A percentile compares a stretch with the other conserved stretches of the same genome.
Evolutionary conservation across 2,329 filamentous ascomycete species (phyloP).

Genomic region (Myriosclerotinia duriaeana): DNA sequence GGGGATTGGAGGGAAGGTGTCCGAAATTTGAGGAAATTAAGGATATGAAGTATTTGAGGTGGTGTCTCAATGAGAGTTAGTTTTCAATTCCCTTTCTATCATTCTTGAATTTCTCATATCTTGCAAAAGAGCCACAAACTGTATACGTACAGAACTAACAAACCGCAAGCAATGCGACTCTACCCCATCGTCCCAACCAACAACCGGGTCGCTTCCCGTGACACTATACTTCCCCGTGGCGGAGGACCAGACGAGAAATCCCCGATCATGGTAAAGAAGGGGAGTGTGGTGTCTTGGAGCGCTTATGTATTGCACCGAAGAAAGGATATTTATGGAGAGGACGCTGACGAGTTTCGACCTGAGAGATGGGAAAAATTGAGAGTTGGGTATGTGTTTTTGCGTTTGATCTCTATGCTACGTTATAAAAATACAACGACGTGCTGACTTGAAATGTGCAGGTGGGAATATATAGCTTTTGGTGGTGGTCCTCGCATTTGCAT

Average conservation of each 20-base stretch:
- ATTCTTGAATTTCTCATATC: slow-evolving; percentile 28
- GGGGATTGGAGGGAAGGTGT: slow-evolving; percentile 23
- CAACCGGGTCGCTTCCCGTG: slow-evolving; percentile 48
- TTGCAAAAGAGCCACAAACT: slow-evolving; percentile 40
- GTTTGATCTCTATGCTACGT: background rate
- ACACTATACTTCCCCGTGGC: slow-evolving; percentile 43
- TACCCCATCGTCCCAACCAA: slow-evolving; percentile 53
- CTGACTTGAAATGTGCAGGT: slow-evolving; percentile 53
- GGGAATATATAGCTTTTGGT: slow-evolving; percentile 77
- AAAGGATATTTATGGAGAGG: slow-evolving; percentile 62
- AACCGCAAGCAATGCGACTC: slow-evolving; percentile 47
- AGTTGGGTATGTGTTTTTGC: slow-evolving; percentile 7
- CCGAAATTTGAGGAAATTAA: slow-evolving; percentile 28
- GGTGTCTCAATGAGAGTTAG: slow-evolving; percentile 39
- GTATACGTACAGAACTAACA: slow-evolving; percentile 30
- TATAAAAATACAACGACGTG: background rate
- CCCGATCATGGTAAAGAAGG: slow-evolving; percentile 40
- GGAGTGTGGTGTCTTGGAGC: slow-evolving; percentile 29
- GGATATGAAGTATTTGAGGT: slow-evolving; percentile 32
- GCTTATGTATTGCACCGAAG: slow-evolving; percentile 41
- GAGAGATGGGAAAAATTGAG: slow-evolving; percentile 41
- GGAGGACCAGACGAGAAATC: slow-evolving; percentile 40
- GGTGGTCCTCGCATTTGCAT: slow-evolving; percentile 69
- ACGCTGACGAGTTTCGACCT: slow-evolving; percentile 44
- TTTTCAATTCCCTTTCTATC: slow-evolving; percentile 35